These are phyloP conservation scores for Tothia fuscella DNA, from an alignment of 2,329 filamentous ascomycete genomes.

Conservation along the genomic window DNA sequence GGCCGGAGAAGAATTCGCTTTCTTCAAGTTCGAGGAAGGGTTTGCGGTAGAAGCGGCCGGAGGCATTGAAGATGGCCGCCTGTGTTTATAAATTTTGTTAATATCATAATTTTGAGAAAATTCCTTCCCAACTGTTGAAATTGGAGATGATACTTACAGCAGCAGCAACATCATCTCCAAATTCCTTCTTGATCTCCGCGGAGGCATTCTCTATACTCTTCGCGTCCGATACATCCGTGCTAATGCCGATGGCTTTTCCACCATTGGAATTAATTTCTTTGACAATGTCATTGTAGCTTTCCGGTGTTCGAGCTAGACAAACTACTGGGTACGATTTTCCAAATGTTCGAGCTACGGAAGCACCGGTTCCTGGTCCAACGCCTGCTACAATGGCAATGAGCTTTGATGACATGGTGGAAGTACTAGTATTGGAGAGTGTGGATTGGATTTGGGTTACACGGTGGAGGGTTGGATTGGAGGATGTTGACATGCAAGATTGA, in stretches of 20 bases:
- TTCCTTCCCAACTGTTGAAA: not conserved
- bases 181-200: constrained; percentile 46
- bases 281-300: constrained; percentile 54
- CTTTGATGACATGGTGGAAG: constrained; percentile 25
- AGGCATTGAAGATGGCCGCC: constrained; percentile 62
- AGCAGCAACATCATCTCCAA: constrained; percentile 35
- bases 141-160: constrained; percentile 16
- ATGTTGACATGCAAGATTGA: not conserved
- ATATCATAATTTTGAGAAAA: not conserved
- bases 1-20: constrained; percentile 42
- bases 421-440: not conserved
- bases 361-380: constrained; percentile 60
- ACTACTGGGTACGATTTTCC: constrained; percentile 58
- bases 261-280: constrained; percentile 55
- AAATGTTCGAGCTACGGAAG: constrained; percentile 48
- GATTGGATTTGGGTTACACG: not conserved
- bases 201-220: constrained; percentile 48
- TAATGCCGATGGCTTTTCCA: constrained; percentile 59
- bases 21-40: constrained; percentile 49
- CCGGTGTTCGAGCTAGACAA: constrained; percentile 56
- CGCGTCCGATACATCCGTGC: constrained; percentile 49
- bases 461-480: not conserved
- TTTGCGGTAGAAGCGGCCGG: constrained; percentile 45
- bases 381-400: constrained; percentile 60
- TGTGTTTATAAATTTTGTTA: constrained; percentile 10